Evolutionary conservation across 495 filamentous ascomycete genomes (phyloP), one percentile per base, ranked within the genome.

Genomic region (Elasticomyces elasticus): DNA sequence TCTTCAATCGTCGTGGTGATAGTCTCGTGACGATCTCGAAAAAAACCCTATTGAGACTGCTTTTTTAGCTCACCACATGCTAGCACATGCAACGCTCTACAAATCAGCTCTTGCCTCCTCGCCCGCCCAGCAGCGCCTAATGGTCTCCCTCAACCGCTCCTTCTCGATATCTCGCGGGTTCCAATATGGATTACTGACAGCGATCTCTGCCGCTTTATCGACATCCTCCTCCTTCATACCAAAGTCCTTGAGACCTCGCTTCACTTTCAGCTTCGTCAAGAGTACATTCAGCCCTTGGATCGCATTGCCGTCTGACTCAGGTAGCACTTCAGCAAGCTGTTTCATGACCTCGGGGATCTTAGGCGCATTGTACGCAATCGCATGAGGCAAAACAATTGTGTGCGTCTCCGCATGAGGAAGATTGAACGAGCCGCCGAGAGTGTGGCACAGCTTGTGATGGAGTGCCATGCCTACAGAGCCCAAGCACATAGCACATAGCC

Each of bases 381-480:
- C 80, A 58, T 86, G 82, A 0, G 82, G 80, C 0, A 85, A 66
- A 0, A 85, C 76, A 26, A 82, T 80, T 0, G 80, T 83, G 64
- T 86, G 82, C 0, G 81, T 84, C 61, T 85, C 80, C 2, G 83
- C 79, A 50, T 86, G 83, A 0, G 83, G 81, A 7, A 86, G 75
- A 52, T 80, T 81, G 68, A 86, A 84, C 61, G 75, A 79, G 1
- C 82, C 82, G 15, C 82, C 82, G 12, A 84, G 71, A 0, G 78
- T 79, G 64, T 86, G 82, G 68, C 80, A 84, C 12, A 86, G 75
- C 62, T 86, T 86, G 64, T 85, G 82, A 62, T 86, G 82, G 17
- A 86, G 74, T 15, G 79, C 74, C 82, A 86, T 84, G 30, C 80
- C 81, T 9, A 84, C 81, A 60, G 73, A 76, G 17, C 82, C 53